Evolutionary conservation across 1,284 basidiomycete genomes (phyloP).

Genomic region (Moesziomyces antarcticus): DNA sequence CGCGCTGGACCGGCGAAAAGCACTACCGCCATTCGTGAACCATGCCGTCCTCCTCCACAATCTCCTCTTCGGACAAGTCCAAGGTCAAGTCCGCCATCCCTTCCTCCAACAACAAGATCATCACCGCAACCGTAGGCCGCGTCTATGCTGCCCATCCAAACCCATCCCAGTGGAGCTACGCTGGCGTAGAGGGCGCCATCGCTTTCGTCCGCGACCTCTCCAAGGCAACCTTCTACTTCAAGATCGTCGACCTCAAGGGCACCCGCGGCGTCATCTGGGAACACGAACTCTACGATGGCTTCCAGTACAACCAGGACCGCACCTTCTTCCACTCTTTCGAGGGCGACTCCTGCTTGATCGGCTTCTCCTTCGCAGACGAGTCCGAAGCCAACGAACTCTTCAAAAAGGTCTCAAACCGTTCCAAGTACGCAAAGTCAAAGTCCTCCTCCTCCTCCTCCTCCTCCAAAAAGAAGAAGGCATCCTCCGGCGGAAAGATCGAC

Average conservation of each 20-base stretch:
- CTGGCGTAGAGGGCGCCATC: conserved; percentile 63
- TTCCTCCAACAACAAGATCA: conserved; percentile 63
- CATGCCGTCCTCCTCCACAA: conserved; percentile 63
- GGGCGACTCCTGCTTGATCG: conserved; percentile 89
- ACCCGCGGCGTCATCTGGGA: conserved; percentile 92
- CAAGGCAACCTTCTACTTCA: conserved; percentile 58
- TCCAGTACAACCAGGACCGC: conserved; percentile 86
- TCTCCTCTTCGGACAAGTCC: conserved; percentile 64
- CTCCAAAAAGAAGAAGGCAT: conserved; percentile 71
- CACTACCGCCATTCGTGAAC: conserved; percentile 49
- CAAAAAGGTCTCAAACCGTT: conserved; percentile 82
- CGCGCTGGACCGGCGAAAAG: conserved; percentile 62
- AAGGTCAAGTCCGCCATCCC: conserved; percentile 64
- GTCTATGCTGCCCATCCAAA: conserved; percentile 60
- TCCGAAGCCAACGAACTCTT: conserved; percentile 85
- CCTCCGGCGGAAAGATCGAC: conserved; percentile 75
- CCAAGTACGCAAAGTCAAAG: conserved; percentile 73
- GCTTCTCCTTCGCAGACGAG: conserved; percentile 89
- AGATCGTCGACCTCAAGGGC: conserved; percentile 70
- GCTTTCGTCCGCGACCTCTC: conserved; percentile 60
- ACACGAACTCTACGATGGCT: conserved; percentile 87
- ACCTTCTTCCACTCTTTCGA: conserved; percentile 93
- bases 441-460: conserved; percentile 36
- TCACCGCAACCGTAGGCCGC: conserved; percentile 65
- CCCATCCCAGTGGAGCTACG: conserved; percentile 57